These are phyloP conservation scores for Mortierella sp. DNA, from an alignment of 371 early-diverging fungal species.

Conservation along the genomic window DNA sequence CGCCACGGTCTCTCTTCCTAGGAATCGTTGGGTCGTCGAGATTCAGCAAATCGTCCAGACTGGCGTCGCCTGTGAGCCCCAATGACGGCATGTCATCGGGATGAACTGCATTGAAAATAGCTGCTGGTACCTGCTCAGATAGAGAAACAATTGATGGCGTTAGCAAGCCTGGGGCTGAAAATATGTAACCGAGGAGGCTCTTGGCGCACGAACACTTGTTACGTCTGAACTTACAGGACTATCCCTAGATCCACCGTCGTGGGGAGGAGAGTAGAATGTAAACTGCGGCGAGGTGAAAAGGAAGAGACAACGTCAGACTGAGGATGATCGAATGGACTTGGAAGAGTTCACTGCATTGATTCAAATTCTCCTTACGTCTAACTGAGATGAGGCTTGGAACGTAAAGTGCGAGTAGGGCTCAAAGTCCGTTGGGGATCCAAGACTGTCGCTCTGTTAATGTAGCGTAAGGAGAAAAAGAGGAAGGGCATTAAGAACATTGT, in stretches of 20 bases:
- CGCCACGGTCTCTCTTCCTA: slow-evolving; percentile 45
- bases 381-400: slow-evolving; percentile 33
- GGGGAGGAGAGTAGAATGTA: slow-evolving; percentile 35
- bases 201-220: no score
- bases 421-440: slow-evolving; percentile 35
- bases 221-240: slow-evolving; percentile 22
- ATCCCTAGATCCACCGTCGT: slow-evolving; percentile 23
- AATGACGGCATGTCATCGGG: slow-evolving; percentile 31
- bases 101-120: slow-evolving; percentile 22
- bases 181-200: no score
- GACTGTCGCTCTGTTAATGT: slow-evolving; percentile 36
- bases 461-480: background rate
- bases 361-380: slow-evolving; percentile 34
- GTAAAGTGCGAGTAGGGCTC: slow-evolving; percentile 47
- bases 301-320: background rate
- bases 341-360: background rate
- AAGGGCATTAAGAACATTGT: background rate
- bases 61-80: slow-evolving; percentile 34
- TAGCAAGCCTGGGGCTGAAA: no score
- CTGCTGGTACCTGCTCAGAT: slow-evolving; percentile 27
- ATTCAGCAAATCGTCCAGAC: slow-evolving; percentile 22
- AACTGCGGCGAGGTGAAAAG: slow-evolving; percentile 9
- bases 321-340: background rate
- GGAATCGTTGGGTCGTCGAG: slow-evolving; percentile 16
- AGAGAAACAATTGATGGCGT: background rate